Percentiles rank a stretch among this genome's conserved stretches.
Conservation (phyloP, 1,284 basidiomycete species). For the Pseudozyma thailandica region DNA sequence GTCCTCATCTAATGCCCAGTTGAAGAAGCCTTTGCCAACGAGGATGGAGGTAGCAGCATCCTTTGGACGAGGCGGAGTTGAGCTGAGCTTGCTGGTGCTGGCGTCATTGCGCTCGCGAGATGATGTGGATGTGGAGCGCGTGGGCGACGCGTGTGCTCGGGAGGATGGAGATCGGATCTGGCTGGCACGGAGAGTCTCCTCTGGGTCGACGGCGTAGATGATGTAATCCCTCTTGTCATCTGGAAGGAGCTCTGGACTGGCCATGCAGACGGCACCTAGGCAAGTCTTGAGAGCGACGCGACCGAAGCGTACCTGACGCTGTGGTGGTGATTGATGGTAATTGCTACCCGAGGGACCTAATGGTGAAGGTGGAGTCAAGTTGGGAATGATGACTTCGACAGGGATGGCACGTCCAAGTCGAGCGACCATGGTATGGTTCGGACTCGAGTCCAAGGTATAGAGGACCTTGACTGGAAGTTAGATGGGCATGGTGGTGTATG, state of each 20-base stretch:
- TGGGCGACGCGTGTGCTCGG: constrained; percentile 15
- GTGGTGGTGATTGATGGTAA: constrained; percentile 24
- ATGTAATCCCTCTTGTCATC: constrained; percentile 62
- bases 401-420: constrained; percentile 41
- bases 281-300: constrained; percentile 62
- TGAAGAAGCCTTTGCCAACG: constrained; percentile 65
- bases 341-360: constrained; percentile 17
- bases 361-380: constrained; percentile 43
- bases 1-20: constrained; percentile 59
- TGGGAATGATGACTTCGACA: constrained; percentile 54
- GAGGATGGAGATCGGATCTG: constrained; percentile 37
- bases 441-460: constrained; percentile 63
- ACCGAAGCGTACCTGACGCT: constrained; percentile 50
- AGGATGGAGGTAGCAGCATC: constrained; percentile 45
- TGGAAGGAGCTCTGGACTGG: constrained; percentile 64
- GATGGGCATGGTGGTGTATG: background rate
- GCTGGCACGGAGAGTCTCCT: constrained; percentile 56
- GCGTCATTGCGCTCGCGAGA: constrained; percentile 30
- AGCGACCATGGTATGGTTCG: constrained; percentile 63
- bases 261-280: constrained; percentile 64
- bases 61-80: constrained; percentile 30
- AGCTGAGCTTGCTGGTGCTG: constrained; percentile 35
- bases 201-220: constrained; percentile 66
- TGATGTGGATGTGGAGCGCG: constrained; percentile 26
- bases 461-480: constrained; percentile 62